Conservation (phyloP, 2,329 filamentous ascomycete species). For the Ophiognomonia clavigignenti-juglandacearum region DNA sequence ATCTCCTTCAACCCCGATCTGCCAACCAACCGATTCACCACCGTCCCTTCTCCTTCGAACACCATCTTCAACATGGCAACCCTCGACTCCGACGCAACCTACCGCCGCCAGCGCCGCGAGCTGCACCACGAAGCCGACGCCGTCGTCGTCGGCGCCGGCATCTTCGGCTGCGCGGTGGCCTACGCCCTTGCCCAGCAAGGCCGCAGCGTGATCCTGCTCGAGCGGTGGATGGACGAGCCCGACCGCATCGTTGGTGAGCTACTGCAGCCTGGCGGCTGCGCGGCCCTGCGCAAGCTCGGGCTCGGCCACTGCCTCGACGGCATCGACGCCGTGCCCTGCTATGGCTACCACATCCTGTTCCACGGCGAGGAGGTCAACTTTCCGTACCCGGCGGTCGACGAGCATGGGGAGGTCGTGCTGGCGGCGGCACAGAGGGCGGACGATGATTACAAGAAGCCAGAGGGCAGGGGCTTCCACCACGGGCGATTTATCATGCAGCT, state of each 20-base stretch:
- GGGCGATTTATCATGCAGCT: slow-evolving; percentile 85
- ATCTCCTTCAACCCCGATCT: neutral
- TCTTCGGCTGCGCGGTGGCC: slow-evolving; percentile 84
- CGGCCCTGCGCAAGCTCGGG: slow-evolving; percentile 75
- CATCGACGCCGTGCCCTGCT: slow-evolving; percentile 79
- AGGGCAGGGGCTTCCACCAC: slow-evolving; percentile 87
- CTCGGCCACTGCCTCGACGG: slow-evolving; percentile 76
- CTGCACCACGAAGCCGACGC: slow-evolving; percentile 68
- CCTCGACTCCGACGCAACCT: slow-evolving; percentile 27
- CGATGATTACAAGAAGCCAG: slow-evolving; percentile 43
- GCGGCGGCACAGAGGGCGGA: slow-evolving; percentile 23
- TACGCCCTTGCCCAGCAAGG: slow-evolving; percentile 83
- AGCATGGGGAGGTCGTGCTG: slow-evolving; percentile 35
- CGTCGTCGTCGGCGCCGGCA: slow-evolving; percentile 85
- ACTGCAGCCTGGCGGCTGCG: slow-evolving; percentile 85
- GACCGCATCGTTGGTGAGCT: slow-evolving; percentile 95
- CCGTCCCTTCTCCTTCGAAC: neutral
- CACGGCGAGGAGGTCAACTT: slow-evolving; percentile 69
- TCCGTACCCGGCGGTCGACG: slow-evolving; percentile 67
- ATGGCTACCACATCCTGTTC: slow-evolving; percentile 86
- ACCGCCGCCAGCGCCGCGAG: slow-evolving; percentile 43
- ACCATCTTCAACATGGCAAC: slow-evolving; percentile 23
- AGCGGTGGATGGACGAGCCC: slow-evolving; percentile 84
- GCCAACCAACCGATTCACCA: neutral
- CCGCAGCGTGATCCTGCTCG: slow-evolving; percentile 83